Percentiles rank a stretch among this genome's conserved stretches.
Evolutionary conservation across 2,329 filamentous ascomycete species (phyloP).

Genomic region (Neopestalotiopsis sp.): DNA sequence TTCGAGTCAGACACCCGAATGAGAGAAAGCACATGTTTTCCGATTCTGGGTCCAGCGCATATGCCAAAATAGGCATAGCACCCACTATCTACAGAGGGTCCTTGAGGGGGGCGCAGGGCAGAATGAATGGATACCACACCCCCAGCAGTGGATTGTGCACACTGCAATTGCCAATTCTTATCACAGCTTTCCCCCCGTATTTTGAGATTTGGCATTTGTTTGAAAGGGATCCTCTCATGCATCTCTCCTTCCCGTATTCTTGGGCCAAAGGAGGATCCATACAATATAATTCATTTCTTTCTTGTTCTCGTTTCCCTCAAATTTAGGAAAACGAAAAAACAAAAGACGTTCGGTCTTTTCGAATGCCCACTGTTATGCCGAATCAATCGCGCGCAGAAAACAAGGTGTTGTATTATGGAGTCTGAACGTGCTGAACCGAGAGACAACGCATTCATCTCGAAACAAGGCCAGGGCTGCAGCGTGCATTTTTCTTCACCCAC

Average conservation of each 20-base stretch:
- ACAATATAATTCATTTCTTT: not conserved
- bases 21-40: not conserved
- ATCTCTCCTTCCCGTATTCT: not conserved
- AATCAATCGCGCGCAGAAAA: not conserved
- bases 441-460: not conserved
- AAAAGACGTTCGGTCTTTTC: no score
- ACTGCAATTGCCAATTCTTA: not conserved
- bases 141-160: not conserved
- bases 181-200: not conserved
- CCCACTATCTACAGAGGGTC: not conserved
- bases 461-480: not conserved
- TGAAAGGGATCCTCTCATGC: not conserved
- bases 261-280: not conserved
- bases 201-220: not conserved
- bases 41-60: not conserved
- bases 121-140: not conserved
- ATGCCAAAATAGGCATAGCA: not conserved
- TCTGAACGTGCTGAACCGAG: not conserved
- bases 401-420: not conserved
- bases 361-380: not conserved
- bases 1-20: not conserved
- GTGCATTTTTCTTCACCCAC: not conserved
- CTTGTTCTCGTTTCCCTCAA: not conserved
- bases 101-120: not conserved
- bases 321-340: not conserved